Percentiles rank a stretch among this genome's conserved stretches.
Evolutionary conservation across 169 alveolate genomes (phyloP).

Genomic region (Plasmodium vinckei): DNA sequence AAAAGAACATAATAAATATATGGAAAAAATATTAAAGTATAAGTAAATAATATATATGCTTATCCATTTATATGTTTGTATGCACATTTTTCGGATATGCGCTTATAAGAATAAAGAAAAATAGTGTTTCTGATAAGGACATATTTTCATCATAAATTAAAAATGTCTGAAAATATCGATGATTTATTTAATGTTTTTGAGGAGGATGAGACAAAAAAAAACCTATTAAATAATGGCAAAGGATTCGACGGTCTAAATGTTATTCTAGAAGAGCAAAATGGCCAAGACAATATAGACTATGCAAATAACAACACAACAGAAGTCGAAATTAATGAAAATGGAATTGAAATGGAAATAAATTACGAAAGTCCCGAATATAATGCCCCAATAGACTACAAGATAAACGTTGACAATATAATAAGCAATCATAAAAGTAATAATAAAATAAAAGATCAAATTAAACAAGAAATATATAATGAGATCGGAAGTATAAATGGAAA

Average conservation of each 20-base stretch:
- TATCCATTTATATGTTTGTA: no score
- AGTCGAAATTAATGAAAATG: no score
- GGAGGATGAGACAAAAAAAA: constrained; percentile 11
- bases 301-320: background rate
- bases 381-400: constrained; percentile 4
- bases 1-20: no score
- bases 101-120: no score
- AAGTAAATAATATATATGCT: no score
- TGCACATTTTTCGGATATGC: background rate
- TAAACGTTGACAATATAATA: constrained; percentile 47
- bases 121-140: no score
- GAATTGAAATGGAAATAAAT: no score
- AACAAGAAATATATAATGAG: constrained; percentile 52
- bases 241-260: background rate
- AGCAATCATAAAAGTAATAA: constrained; percentile 20
- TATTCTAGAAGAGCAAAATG: background rate
- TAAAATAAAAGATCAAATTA: constrained; percentile 28
- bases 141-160: background rate
- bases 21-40: no score
- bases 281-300: background rate
- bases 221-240: background rate
- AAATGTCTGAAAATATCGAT: constrained; percentile 68
- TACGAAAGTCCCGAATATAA: background rate
- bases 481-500: constrained; percentile 25
- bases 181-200: constrained; percentile 73